Conservation (phyloP, 148 eudicot species). For the Pharnaceum exiguum region DNA sequence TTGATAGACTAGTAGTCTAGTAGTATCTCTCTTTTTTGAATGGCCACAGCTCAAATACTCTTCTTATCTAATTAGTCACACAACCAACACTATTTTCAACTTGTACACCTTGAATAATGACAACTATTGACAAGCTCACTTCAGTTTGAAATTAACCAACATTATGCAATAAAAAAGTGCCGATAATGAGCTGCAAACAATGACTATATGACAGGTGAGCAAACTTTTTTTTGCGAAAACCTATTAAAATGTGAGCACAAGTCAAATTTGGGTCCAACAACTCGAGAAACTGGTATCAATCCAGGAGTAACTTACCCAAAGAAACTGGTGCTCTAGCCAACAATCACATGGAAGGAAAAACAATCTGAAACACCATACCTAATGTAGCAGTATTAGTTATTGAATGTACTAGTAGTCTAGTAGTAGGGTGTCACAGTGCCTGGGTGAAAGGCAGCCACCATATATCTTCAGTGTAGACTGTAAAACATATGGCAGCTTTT, state of each 20-base stretch:
- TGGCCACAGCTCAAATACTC: too few relatives aligned
- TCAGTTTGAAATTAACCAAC: not conserved
- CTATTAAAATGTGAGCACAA: not conserved
- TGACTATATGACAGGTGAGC: not conserved
- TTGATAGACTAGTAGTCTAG: too few relatives aligned
- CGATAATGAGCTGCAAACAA: not conserved
- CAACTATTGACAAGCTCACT: not conserved
- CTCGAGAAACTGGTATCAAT: conserved; percentile 1
- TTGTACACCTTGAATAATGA: too few relatives aligned
- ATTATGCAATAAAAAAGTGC: too few relatives aligned
- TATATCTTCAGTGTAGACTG: not conserved
- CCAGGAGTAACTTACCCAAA: not conserved
- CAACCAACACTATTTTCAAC: too few relatives aligned
- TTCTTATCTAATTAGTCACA: too few relatives aligned
- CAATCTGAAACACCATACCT: too few relatives aligned
- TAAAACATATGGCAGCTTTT: conserved; percentile 13
- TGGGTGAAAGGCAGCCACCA: not conserved
- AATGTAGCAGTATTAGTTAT: too few relatives aligned
- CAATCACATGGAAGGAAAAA: too few relatives aligned
- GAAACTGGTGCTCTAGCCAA: too few relatives aligned
- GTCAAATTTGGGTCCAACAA: not conserved
- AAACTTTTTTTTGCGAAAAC: not conserved
- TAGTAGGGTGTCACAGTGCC: too few relatives aligned
- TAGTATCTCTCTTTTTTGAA: not conserved
- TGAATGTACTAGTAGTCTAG: too few relatives aligned